Percentiles rank a stretch among this genome's conserved stretches.
These are phyloP conservation scores for Ceratobasidium sp. DNA, from an alignment of 1,284 basidiomycete genomes.

Conservation along the genomic window DNA sequence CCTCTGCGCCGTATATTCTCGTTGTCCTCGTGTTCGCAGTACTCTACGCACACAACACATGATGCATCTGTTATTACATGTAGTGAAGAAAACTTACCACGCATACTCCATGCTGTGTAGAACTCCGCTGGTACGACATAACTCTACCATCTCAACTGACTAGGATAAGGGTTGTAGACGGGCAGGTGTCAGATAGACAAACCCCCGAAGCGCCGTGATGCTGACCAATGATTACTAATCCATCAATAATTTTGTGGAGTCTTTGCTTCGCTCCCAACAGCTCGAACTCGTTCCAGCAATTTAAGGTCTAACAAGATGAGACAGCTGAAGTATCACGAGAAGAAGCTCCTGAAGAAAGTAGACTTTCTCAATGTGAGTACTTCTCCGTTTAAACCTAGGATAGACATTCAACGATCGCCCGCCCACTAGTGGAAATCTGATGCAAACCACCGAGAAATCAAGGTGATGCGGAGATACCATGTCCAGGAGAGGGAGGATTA, in stretches of 20 bases:
- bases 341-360: slow-evolving; percentile 93
- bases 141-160: background rate
- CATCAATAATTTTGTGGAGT: background rate
- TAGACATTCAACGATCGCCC: slow-evolving; percentile 33
- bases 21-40: background rate
- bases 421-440: slow-evolving; percentile 99
- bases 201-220: too few relatives aligned
- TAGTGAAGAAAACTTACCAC: background rate
- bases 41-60: slow-evolving; percentile 1
- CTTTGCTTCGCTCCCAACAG: slow-evolving; percentile 2
- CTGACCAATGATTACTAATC: background rate
- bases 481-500: slow-evolving; percentile 95
- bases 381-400: background rate
- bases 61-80: background rate
- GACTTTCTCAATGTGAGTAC: slow-evolving; percentile 83
- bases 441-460: slow-evolving; percentile 88
- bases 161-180: background rate
- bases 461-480: slow-evolving; percentile 95
- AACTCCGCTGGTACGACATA: background rate
- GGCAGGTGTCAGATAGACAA: too few relatives aligned
- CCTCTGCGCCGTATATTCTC: background rate
- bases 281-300: background rate
- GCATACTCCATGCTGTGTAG: background rate
- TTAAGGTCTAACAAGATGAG: slow-evolving; percentile 65
- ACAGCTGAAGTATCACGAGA: slow-evolving; percentile 92